Conservation (phyloP, 2,329 filamentous ascomycete species). For the Aciculosporium take region DNA sequence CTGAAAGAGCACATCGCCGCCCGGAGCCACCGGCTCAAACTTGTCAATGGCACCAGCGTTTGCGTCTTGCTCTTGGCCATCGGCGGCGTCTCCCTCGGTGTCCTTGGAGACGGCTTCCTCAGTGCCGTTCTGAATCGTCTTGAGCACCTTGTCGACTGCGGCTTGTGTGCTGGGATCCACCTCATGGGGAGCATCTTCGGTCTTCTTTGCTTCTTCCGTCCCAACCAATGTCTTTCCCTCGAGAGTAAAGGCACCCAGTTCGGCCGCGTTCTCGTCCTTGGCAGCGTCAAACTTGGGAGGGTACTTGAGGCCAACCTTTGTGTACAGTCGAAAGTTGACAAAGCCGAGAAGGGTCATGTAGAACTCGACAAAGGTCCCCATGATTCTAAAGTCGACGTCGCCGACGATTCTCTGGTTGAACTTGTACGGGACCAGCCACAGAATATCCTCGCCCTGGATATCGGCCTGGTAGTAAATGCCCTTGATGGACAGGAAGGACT, state of each 20-base stretch:
- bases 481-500: constrained; percentile 97
- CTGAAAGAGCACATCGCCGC: constrained; percentile 76
- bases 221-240: constrained; percentile 55
- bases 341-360: constrained; percentile 95
- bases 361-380: constrained; percentile 98
- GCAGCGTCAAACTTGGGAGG: constrained; percentile 82
- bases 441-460: constrained; percentile 89
- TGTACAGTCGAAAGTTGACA: constrained; percentile 91
- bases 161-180: constrained; percentile 50
- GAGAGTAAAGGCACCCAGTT: constrained; percentile 80
- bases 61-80: constrained; percentile 17
- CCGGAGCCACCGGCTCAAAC: constrained; percentile 71
- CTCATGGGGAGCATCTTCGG: constrained; percentile 32
- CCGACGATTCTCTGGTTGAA: constrained; percentile 91
- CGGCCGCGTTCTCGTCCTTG: constrained; percentile 80
- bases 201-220: constrained; percentile 37
- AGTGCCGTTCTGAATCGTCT: constrained; percentile 46
- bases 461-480: constrained; percentile 98
- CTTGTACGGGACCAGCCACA: constrained; percentile 95
- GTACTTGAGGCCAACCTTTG: constrained; percentile 79
- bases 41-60: constrained; percentile 62
- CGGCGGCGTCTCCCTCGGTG: constrained; percentile 26
- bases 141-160: constrained; percentile 54
- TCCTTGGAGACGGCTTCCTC: constrained; percentile 22
- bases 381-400: constrained; percentile 96